Base-by-base conservation (phyloP, 805 yeast genomes). In the Myxozyma lipomycoides region DNA sequence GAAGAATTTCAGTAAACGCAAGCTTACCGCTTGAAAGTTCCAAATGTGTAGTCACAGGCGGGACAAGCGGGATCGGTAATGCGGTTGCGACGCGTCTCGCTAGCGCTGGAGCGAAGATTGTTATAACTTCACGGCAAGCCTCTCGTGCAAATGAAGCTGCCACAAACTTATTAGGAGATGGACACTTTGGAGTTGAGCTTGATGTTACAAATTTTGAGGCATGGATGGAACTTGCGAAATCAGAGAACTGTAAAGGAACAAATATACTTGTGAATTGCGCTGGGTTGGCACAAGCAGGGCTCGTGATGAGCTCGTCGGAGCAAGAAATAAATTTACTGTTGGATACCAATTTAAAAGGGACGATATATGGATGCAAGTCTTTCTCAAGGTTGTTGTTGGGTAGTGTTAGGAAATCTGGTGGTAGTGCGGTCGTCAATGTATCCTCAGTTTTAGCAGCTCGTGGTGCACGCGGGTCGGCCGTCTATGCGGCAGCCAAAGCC, bases 401-500 rank as follows among this genome's bases (percentile, higher is more conserved):
- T n/a, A n/a, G n/a, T n/a, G n/a, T n/a, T n/a, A 61, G 70, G 46
- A 62, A 64, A 2, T 28, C 24, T 10, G 22, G 45, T 57, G 61
- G 48, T 7, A 63, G 71, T 18, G 61, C 69, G 22, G 78, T 87
- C 12, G 61, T 86, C 28, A 86, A 84, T 61, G 67, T 87, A 0
- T 78, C 91, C 1, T 85, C 95, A 0, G 73, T 83, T 5, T 67
- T 87, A 21, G 79, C 84, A 0, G 40, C 69, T 2, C 68, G 73
- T 0, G 76, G 73, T 2, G 61, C 40, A 23, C 43, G 48, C 3
- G 64, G 64, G 1, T 57, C 60, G 6, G 10, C 60, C 9, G 82
- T 82, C 0, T 87, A 87, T 59, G 70, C 83, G 0, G 85, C 89
- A 0, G 71, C 84, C 46, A 87, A 87, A 62, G 81, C 83, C 0